phyloP scores from a whole-genome alignment of 78 protist genomes.

The Dictyostelium intermedium region DNA sequence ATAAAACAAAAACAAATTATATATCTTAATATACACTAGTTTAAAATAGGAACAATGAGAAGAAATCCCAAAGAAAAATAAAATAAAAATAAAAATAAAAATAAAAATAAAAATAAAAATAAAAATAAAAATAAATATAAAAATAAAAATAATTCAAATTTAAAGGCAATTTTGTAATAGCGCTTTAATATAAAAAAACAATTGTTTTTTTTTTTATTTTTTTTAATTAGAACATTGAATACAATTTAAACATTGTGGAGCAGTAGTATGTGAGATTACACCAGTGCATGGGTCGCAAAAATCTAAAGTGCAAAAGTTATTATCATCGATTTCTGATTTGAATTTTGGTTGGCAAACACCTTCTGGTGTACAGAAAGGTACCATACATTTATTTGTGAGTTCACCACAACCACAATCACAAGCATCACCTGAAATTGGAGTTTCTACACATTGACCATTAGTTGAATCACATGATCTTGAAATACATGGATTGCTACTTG shows the following conservation, averaged over 20 bases:
- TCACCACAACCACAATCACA: neutral
- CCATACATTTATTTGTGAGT: neutral
- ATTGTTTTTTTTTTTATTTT: too few relatives aligned
- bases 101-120: too few relatives aligned
- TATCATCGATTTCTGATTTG: neutral
- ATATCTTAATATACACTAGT: too few relatives aligned
- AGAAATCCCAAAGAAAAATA: too few relatives aligned
- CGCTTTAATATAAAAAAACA: too few relatives aligned
- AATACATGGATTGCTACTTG: neutral
- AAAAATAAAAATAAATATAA: too few relatives aligned
- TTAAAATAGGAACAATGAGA: too few relatives aligned
- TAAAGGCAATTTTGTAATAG: too few relatives aligned
- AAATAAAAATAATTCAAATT: too few relatives aligned
- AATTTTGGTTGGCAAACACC: neutral
- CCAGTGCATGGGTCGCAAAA: conserved; percentile 12
- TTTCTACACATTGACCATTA: neutral
- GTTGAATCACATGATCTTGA: neutral
- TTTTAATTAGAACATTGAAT: neutral
- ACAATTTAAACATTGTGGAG: neutral
- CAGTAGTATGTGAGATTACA: neutral
- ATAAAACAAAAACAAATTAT: too few relatives aligned
- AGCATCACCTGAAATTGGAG: neutral
- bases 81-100: too few relatives aligned
- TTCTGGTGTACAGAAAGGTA: neutral
- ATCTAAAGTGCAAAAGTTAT: conserved; percentile 22